Base-by-base conservation (phyloP, 495 filamentous ascomycete species). In the Xylaria telfairii region DNA sequence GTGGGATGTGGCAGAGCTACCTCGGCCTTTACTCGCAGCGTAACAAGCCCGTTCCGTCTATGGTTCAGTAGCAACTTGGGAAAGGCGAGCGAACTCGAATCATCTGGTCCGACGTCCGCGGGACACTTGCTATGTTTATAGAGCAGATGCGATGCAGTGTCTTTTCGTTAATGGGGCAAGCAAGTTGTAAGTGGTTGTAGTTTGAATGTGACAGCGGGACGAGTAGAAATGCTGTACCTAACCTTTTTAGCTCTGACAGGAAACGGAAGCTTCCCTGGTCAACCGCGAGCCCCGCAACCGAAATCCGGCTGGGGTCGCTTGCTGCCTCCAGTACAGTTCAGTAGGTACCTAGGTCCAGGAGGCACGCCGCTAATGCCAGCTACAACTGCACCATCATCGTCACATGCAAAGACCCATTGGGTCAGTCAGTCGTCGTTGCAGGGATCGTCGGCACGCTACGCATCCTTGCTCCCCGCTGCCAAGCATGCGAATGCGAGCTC, bases 401-500 rank as follows among this genome's bases (percentile, higher is more conserved):
- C 67, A 69, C 67, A 69, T 69, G 67, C 67, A 69, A 69, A 68
- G 63, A n/a, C n/a, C 26, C 24, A 9, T 32, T 17, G 39, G 56
- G 5, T 30, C 26, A 30, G 51, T 7, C 41, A 44, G 51, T 60
- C 32, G 9, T 42, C 1, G 42, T 28, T 51, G 28, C 30, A 34
- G 30, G 62, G 62, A 37, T 51, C 19, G 10, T 49, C 41, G 60
- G 60, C 60, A 30, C 41, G 60, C 60, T 63, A 24, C 41, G 13
- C 24, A 63, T 28, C 60, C 41, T 63, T 63, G 60, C n/a, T 63
- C 56, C 30, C 56, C 56, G 56, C 28, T 37, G 60, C 60, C 60
- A 63, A 63, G 21, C 39, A 47, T 63, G 69, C 71, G 73, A 77
- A 74, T 74, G 73, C 75, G 73, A 77, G 65, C 60, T 39, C 30